Percentiles rank a stretch among this genome's conserved stretches.
phyloP scores from a whole-genome alignment of 345 rosid species.

The Brassica incana region DNA sequence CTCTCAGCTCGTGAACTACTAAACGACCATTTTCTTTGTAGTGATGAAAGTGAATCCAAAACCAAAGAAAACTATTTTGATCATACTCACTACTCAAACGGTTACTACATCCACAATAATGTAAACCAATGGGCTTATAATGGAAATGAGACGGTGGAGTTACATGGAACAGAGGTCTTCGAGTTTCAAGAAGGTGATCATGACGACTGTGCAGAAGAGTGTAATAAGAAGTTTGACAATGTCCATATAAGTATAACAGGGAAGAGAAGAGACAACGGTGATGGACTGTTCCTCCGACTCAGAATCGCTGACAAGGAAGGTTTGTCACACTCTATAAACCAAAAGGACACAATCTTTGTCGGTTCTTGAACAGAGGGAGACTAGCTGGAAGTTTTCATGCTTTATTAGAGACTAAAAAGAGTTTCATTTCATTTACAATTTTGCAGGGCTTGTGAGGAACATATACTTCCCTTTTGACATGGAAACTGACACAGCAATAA shows the following conservation, averaged over 20 bases:
- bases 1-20: conserved; percentile 86
- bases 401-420: not conserved
- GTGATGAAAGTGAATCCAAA: conserved; percentile 21
- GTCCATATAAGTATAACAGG: conserved; percentile 82
- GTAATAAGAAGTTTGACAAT: conserved; percentile 38
- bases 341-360: not conserved
- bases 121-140: conserved; percentile 55
- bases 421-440: not conserved
- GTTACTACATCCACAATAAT: conserved; percentile 39
- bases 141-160: conserved; percentile 48
- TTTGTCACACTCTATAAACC: conserved; percentile 30
- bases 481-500: conserved; percentile 77
- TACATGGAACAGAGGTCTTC: conserved; percentile 62
- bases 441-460: conserved; percentile 69
- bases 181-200: conserved; percentile 62
- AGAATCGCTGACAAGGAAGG: conserved; percentile 86
- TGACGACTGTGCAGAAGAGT: conserved; percentile 41
- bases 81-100: conserved; percentile 36
- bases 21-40: conserved; percentile 73
- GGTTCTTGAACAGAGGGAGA: not conserved
- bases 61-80: not conserved
- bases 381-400: not conserved
- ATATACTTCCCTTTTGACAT: conserved; percentile 84
- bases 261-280: conserved; percentile 57
- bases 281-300: conserved; percentile 64